phyloP scores from a whole-genome alignment of 1,139 yeast genomes.

The Zygosaccharomyces sapae region DNA sequence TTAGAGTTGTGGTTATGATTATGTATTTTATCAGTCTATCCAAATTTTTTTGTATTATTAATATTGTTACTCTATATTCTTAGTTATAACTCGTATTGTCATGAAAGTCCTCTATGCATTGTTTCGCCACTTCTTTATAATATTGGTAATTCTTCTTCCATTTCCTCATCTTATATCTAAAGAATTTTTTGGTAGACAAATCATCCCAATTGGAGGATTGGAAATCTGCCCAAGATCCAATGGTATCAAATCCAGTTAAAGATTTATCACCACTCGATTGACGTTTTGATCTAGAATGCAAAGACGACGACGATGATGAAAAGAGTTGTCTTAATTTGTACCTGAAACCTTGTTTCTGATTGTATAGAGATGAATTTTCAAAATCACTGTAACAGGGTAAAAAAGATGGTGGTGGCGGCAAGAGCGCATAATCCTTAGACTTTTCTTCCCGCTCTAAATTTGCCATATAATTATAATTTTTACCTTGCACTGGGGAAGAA shows the following conservation, averaged over 20 bases:
- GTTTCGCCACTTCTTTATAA: conserved; percentile 21
- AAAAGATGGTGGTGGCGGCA: conserved; percentile 14
- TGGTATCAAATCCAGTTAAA: conserved; percentile 6
- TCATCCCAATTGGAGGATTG: conserved; percentile 16
- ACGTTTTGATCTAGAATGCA: background rate
- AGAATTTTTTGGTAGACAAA: conserved; percentile 20
- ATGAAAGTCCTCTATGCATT: conserved; percentile 21
- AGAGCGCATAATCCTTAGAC: conserved; percentile 1
- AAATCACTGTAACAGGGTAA: conserved; percentile 10
- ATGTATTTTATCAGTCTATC: background rate
- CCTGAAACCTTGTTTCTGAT: conserved; percentile 2
- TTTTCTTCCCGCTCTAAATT: background rate
- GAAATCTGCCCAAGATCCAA: conserved; percentile 11
- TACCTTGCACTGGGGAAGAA: background rate
- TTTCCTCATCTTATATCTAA: conserved; percentile 19
- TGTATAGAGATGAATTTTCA: conserved; percentile 7
- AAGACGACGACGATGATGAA: background rate
- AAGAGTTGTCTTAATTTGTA: conserved; percentile 8
- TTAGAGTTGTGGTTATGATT: background rate
- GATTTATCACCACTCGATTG: conserved; percentile 1
- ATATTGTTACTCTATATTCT: background rate
- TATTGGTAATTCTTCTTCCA: conserved; percentile 19
- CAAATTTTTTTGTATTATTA: too few relatives aligned
- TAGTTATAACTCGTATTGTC: conserved; percentile 2
- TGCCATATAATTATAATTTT: background rate